Base-by-base conservation (phyloP, 192 early-diverging fungal species). In the Mortierella antarctica region DNA sequence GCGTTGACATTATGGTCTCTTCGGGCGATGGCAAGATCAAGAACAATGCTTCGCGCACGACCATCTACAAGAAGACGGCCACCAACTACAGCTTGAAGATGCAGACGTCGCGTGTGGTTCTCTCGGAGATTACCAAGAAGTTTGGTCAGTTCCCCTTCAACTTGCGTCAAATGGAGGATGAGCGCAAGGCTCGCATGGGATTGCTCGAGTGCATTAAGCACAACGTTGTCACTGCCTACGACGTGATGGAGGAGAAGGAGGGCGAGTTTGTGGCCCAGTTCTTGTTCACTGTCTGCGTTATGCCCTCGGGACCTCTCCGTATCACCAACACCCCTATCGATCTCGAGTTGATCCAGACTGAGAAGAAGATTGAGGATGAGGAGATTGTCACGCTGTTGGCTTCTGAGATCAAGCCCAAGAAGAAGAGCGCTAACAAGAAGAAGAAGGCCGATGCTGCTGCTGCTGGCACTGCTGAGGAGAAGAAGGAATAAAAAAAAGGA, bases 121-220 rank as follows among this genome's bases (percentile, higher is more conserved):
- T 93, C 59, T 86, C 77, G 73, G 92, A 95, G 75, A 89, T 96
- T 81, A 89, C 87, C 61, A 90, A 87, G 65, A 88, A 91, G 84
- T 94, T 93, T 80, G 94, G 94, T 57, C 85, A 85, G 50, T 96
- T 97, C 89, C 95, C 95, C 52, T 99, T 99, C 87, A 89, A 92
- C 58, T 82, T 97, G 59, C 89, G 94, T 57, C 84, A 91, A 67
- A 91, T 95, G 82, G 92, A 92, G 5, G 97, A 99, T 86, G 94
- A 96, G 86, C 92, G 92, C 83, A 96, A 95, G 87, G 94, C 90
- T 40, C 92, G 95, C 67, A 89, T 97, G 91, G 97, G 97, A 66
- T 89, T 99, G 55, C 83, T 93, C 53, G 97, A 99, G 84, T 96
- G 93, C 85, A 87, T 87, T 70, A 94, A 93, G 89, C 91, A 92